Percentiles rank a stretch among this genome's conserved stretches.
Evolutionary conservation across 441 rosid genomes (phyloP).

Genomic region (Populus tomentosa): DNA sequence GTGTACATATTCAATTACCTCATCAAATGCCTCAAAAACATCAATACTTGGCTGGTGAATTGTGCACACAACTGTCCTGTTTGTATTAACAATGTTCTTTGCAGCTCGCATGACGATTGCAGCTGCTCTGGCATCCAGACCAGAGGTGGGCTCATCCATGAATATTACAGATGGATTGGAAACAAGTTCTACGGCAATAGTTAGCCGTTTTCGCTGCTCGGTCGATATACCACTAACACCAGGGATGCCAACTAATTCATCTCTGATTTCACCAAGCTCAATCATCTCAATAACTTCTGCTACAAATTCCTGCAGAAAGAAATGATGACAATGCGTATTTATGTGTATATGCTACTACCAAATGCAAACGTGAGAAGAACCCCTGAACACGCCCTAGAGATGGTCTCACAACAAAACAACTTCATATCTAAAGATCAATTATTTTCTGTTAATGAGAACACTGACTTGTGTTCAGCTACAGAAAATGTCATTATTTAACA

Average conservation of each 20-base stretch:
- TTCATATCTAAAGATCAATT: background rate
- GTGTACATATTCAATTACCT: constrained; percentile 18
- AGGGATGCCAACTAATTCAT: constrained; percentile 30
- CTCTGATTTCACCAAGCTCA: constrained; percentile 30
- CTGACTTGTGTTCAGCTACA: background rate
- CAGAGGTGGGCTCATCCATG: constrained; percentile 38
- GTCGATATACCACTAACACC: constrained; percentile 29
- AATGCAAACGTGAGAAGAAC: background rate
- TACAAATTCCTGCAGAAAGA: constrained; percentile 25
- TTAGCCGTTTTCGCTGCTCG: constrained; percentile 33
- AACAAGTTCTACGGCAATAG: constrained; percentile 37
- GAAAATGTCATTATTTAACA: background rate
- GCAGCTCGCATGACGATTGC: constrained; percentile 10
- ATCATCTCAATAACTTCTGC: constrained; percentile 31
- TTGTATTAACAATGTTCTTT: constrained; percentile 25
- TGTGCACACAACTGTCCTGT: constrained; percentile 34
- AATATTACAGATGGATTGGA: constrained; percentile 36
- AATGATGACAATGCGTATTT: background rate
- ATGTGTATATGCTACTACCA: background rate
- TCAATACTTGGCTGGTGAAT: constrained; percentile 37
- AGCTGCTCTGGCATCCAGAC: constrained; percentile 37
- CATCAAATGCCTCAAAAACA: constrained; percentile 32
- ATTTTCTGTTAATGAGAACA: background rate
- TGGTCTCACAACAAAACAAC: background rate
- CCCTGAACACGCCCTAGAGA: background rate